Evolutionary conservation across 148 eudicot species (phyloP), one percentile per base, ranked within the genome.

Genomic region (Dysphania ambrosioides): DNA sequence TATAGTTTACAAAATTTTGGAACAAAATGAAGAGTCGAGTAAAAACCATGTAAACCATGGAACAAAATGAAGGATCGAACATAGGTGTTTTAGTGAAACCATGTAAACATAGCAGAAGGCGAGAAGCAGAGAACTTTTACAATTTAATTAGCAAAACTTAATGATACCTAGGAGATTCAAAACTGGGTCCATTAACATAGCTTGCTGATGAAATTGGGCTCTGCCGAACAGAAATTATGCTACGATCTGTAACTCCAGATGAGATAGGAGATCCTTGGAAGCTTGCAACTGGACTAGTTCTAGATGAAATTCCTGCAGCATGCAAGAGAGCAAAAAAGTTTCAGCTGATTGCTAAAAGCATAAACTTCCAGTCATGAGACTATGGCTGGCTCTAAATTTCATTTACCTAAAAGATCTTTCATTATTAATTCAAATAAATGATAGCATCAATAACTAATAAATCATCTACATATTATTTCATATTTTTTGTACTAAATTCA

Each of bases 281-380:
- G 47, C 64, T 83, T 62, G 71, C 66, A 56, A 82, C 40, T 72
- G 82, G 58, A 62, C 72, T 81, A 72, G 72, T 85, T 70, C 76
- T 68, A 8, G 84, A 82, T 66, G 82, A 87, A 59, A 81, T 82
- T 73, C 88, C 90, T 87, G 82, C 78, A 79, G 72, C 41, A 71
- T 57, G 44, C 55, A 21, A 24, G 53, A 67, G 55, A 62, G 55
- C 60, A 31, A 40, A 21, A 31, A 62, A 30, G 51, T 56, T 30
- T 65, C 60, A 58, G 24, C 12, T 60, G 38, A 53, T 19, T 24
- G 44, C 3, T 31, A 32, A n/a, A n/a, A 64, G 67, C 15, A 47
- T 36, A 31, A 58, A 19, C 71, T 23, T 51, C 30, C 32, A 64
- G 65, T 4, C 11, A 42, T 31, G 4, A 44, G 32, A 35, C 2